Evolutionary conservation across 441 rosid species (phyloP).

Genomic region (Geranium incanum): DNA sequence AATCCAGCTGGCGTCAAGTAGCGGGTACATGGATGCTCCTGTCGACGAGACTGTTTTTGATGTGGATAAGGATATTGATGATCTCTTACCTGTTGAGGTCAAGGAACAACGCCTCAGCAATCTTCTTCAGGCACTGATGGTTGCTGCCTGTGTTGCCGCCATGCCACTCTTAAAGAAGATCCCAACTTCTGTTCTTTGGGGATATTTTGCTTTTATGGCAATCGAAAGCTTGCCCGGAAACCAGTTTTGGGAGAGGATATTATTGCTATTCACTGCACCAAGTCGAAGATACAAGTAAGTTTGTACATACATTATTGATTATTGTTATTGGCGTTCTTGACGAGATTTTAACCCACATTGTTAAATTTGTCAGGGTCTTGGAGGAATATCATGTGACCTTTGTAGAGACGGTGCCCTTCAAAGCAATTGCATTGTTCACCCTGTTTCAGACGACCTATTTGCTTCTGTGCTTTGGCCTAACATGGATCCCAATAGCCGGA

Average conservation of each 20-base stretch:
- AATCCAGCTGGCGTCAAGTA: conserved; percentile 51
- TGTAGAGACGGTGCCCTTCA: conserved; percentile 64
- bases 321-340: conserved; percentile 6
- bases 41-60: conserved; percentile 59
- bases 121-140: conserved; percentile 69
- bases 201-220: conserved; percentile 82
- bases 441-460: conserved; percentile 58
- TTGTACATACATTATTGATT: background rate
- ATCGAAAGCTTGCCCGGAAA: conserved; percentile 77
- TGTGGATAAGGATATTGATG: conserved; percentile 62
- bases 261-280: conserved; percentile 67
- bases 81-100: conserved; percentile 52
- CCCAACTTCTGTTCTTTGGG: conserved; percentile 29
- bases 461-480: conserved; percentile 61
- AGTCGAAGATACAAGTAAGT: conserved; percentile 68
- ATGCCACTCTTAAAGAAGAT: conserved; percentile 71
- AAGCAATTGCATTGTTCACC: conserved; percentile 50
- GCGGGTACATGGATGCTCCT: conserved; percentile 67
- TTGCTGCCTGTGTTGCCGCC: conserved; percentile 62
- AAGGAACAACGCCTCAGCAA: conserved; percentile 37
- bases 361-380: conserved; percentile 43
- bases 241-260: conserved; percentile 76
- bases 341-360: conserved; percentile 11
- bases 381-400: conserved; percentile 52
- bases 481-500: conserved; percentile 80